Base-by-base conservation (phyloP, 2,329 filamentous ascomycete species). In the Calonectria hongkongensis region DNA sequence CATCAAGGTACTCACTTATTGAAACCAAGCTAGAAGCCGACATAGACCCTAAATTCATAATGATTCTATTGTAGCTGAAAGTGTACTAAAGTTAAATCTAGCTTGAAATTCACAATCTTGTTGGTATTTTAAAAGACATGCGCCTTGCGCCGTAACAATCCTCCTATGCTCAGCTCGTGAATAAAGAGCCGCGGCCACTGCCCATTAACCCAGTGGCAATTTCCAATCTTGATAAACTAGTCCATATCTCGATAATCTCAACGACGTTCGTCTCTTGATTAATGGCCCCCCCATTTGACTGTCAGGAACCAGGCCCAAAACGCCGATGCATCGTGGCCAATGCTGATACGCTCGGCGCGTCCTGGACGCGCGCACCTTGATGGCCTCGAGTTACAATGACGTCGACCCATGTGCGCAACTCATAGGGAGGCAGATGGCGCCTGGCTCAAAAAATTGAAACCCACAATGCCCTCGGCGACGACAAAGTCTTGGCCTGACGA, bases 381-480 rank as follows among this genome's bases (percentile, higher is more conserved):
- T 79, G 74, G 70, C 21, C 64, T 25, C 33, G 16, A 1, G 43
- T 58, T 27, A 25, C 15, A 10, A 16, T 68, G 16, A n/a, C 39
- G 5, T 51, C 41, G 47, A 36, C 33, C 65, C 33, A 43, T 62
- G 18, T n/a, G 13, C 36, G 33, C 21, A 28, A 15, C 9, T 51
- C 41, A 71, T 67, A 54, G 54, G 18, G 47, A 33, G 21, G 72
- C 77, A 9, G 75, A 45, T 6, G 70, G 47, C 41, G 66, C 41
- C 25, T 73, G 73, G 41, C 74, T 79, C 66, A 80, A 64, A 54
- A 83, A 84, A 43, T 89, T 89, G 76, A 87, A 88, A 0, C 87
- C 87, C 5, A 88, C 85, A n/a, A 89, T 87, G 0, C 87, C 87
- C 73, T 89, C 87, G 0, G 87, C 87, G 4, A 88, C 73, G 0